Base-by-base conservation (phyloP, 345 rosid species). In the Populus simonii region DNA sequence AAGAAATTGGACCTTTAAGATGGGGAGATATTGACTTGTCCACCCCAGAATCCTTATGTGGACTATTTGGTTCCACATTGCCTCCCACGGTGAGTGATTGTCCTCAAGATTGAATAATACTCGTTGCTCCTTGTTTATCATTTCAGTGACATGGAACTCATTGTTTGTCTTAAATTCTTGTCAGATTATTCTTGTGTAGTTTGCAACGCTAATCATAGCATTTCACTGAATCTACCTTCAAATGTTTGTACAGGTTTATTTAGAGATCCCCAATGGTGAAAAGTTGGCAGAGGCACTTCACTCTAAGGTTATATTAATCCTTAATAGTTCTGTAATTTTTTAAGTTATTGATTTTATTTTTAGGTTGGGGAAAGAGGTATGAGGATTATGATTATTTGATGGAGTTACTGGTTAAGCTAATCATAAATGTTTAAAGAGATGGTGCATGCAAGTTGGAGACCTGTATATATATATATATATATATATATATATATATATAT, bases 261-360 rank as follows among this genome's bases (percentile, higher is more conserved):
- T 96, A 79, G 99, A 96, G 90, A 81, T 85, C 61, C 91, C 97
- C 12, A 80, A 84, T 77, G 92, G 97, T 78, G 97, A 94, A 87
- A 85, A 87, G 49, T 74, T 92, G 76, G 99, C 98, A 12, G 91
- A 90, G 85, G 91, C 94, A 59, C 97, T 96, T 85, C 91, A 94
- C 75, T 85, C 92, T 36, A 89, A 90, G 99, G 98, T 91, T 81
- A 77, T 70, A 59, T 39, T 6, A 39, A 39, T 53, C 63, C 31
- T 53, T 18, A 38, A 13, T 38, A 16, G 38, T 61, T 29, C 23
- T 66, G 66, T 51, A 4, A 13, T 9, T 9, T 43, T 12, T 17
- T 25, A 8, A 41, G 11, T 65, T 62, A 18, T 63, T 63, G 45
- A 25, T 23, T 43, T 43, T 23, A 53, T 33, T 31, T 22, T 31